Evolutionary conservation across 2,329 filamentous ascomycete species (phyloP), one percentile per base, ranked within the genome.

Genomic region (Ophiostoma australiae): DNA sequence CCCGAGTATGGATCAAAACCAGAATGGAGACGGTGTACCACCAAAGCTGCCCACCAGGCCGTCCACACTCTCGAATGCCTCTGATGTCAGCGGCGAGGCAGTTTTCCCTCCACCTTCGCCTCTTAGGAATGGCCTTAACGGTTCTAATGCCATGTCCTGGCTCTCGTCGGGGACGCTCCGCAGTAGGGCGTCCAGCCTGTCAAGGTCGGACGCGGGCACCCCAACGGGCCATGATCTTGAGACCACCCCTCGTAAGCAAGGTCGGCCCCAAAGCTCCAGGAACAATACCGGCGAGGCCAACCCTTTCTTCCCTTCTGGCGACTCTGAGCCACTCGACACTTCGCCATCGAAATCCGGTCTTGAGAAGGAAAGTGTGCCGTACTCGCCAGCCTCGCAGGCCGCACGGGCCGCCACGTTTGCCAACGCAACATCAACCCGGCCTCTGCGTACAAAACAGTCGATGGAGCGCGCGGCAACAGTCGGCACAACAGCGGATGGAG

Each of bases 111-210:
- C 84, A 4, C 83, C 82, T 1, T 86, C 85, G 41, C 83, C 84
- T 5, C 84, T 86, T 1, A 85, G 88, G 52, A 83, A 88, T 68
- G 33, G 33, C 63, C 63, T 23, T 35, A 66, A 20, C 63, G 15
- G 35, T 83, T 83, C 72, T 67, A 72, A 85, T 31, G 83, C 86
- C 35, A 92, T 93, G 84, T 89, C 89, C 70, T 88, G 87, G 55
- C 82, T 92, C 55, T 88, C 90, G n/a, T 85, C 83, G 23, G 83
- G 86, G 23, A 87, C 90, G 78, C 74, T 63, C 80, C 75, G 72
- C 77, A 72, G 65, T 71, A 80, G 78, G 73, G 77, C 76, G 37
- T 81, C 78, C 72, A 80, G 80, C 63, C 35, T 39, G 35, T 15
- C 35, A 4, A 13, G 74, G 7, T 11, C 39, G 7, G 70, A 71